A percentile compares a stretch with the other conserved stretches of the same genome.
These are phyloP conservation scores for Spathaspora passalidarum DNA, from an alignment of 805 yeast genomes.

Conservation along the genomic window DNA sequence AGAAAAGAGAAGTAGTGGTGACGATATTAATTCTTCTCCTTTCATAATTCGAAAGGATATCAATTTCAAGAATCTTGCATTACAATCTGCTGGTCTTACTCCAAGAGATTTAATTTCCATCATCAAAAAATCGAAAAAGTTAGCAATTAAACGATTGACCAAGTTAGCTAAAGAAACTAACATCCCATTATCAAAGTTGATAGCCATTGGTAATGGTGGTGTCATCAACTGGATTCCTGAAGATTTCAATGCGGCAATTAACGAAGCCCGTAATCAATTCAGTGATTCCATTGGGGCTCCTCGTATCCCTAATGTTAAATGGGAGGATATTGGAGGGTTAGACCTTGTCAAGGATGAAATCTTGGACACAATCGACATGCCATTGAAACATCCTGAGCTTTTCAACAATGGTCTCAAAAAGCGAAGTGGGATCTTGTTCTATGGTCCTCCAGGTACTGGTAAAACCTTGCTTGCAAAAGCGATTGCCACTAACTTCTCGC, in stretches of 20 bases:
- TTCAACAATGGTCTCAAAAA: conserved; percentile 88
- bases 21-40: conserved; percentile 8
- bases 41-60: conserved; percentile 43
- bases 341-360: conserved; percentile 89
- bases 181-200: conserved; percentile 22
- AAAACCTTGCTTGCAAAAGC: conserved; percentile 95
- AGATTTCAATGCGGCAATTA: conserved; percentile 69
- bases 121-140: conserved; percentile 58
- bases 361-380: conserved; percentile 93
- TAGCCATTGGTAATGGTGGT: conserved; percentile 56
- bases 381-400: conserved; percentile 86
- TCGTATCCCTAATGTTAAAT: conserved; percentile 85
- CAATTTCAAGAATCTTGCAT: conserved; percentile 54
- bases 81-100: conserved; percentile 90
- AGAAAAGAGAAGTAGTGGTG: neutral
- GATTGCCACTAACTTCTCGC: conserved; percentile 90
- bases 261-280: conserved; percentile 79
- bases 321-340: conserved; percentile 98
- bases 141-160: conserved; percentile 51
- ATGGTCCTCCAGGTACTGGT: conserved; percentile 99
- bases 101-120: conserved; percentile 79
- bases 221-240: conserved; percentile 47
- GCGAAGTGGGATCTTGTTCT: conserved; percentile 89
- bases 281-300: conserved; percentile 98
- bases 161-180: conserved; percentile 23